Evolutionary conservation across 306 rosid species (phyloP).

Genomic region (Echinosophora koreensis): DNA sequence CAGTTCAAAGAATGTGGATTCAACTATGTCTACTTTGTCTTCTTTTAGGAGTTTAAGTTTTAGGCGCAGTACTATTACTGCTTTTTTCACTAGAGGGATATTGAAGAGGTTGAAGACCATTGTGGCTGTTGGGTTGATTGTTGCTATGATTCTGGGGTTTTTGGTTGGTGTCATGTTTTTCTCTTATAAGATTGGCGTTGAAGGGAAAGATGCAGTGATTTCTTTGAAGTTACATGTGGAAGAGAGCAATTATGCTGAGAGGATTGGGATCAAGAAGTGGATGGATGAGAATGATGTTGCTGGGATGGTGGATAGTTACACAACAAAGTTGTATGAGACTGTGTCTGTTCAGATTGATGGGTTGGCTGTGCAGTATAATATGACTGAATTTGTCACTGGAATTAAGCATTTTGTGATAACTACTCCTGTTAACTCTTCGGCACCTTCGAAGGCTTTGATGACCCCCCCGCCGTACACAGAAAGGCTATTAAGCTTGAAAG

Average conservation of each 20-base stretch:
- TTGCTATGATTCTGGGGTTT: conserved; percentile 83
- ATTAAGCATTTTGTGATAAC: conserved; percentile 80
- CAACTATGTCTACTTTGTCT: conserved; percentile 82
- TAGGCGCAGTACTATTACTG: conserved; percentile 67
- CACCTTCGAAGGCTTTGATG: conserved; percentile 50
- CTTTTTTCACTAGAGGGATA: conserved; percentile 74
- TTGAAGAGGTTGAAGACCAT: conserved; percentile 71
- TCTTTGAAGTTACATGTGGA: conserved; percentile 82
- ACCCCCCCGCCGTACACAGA: conserved; percentile 70
- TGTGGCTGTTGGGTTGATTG: conserved; percentile 83
- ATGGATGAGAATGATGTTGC: conserved; percentile 96
- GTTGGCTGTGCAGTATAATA: conserved; percentile 85
- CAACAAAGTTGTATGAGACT: conserved; percentile 78
- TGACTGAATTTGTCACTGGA: conserved; percentile 86
- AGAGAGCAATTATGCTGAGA: conserved; percentile 87
- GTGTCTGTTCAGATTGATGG: conserved; percentile 86
- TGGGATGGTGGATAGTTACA: conserved; percentile 83
- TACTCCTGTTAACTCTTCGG: conserved; percentile 59
- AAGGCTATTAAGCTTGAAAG: conserved; percentile 78
- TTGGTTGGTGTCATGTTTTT: conserved; percentile 75
- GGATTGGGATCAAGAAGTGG: conserved; percentile 84
- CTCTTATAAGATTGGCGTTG: conserved; percentile 92
- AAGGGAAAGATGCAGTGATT: conserved; percentile 93
- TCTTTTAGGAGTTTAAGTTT: conserved; percentile 78
- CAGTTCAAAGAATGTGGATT: conserved; percentile 71